A percentile compares a stretch with the other conserved stretches of the same genome.
Evolutionary conservation across 148 eudicot genomes (phyloP).

Genomic region (Cornus controversa): DNA sequence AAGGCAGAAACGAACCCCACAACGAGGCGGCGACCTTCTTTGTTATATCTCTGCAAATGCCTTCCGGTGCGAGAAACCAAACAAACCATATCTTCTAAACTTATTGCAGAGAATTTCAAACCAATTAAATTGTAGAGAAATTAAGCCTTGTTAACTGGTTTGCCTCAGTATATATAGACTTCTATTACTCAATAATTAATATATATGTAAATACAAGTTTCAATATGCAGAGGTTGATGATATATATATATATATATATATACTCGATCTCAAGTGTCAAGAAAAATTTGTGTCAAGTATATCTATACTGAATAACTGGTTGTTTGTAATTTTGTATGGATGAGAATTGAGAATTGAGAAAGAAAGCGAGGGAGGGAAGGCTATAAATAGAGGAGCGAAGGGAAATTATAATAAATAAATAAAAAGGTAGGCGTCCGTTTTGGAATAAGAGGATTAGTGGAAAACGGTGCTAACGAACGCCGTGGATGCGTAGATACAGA

Average conservation of each 20-base stretch:
- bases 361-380: no score
- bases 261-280: neutral
- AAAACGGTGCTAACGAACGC: neutral
- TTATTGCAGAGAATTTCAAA: neutral
- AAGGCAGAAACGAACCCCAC: constrained; percentile 35
- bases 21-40: constrained; percentile 46
- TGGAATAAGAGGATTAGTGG: neutral
- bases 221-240: no score
- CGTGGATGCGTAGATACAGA: neutral
- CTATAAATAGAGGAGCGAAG: neutral
- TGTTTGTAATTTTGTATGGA: neutral
- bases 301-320: no score
- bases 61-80: constrained; percentile 50
- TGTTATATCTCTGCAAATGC: constrained; percentile 46
- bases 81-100: constrained; percentile 22
- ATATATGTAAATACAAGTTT: no score
- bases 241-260: neutral
- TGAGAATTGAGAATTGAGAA: constrained; percentile 12
- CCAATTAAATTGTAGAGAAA: no score
- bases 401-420: neutral
- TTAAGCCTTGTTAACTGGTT: neutral
- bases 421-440: neutral
- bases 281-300: no score
- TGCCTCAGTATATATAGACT: no score
- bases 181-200: no score